Conservation (phyloP, 2,329 filamentous ascomycete genomes). For the Alternaria sp. region DNA sequence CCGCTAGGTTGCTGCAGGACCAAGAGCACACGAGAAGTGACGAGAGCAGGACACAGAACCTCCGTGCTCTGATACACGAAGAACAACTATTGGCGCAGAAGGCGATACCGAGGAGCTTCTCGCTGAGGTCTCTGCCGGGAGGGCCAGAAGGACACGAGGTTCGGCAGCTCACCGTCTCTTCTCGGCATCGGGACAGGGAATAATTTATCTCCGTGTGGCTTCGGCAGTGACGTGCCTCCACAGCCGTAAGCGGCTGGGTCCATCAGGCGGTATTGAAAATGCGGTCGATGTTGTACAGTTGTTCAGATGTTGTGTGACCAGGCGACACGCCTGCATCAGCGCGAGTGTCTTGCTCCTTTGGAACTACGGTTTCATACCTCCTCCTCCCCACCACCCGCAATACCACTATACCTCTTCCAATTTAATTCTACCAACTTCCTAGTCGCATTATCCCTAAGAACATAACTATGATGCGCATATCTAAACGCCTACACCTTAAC, state of each 20-base stretch:
- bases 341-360: not conserved
- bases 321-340: conserved; percentile 13
- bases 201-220: conserved; percentile 21
- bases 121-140: conserved; percentile 19
- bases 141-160: conserved; percentile 21
- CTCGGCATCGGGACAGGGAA: conserved; percentile 18
- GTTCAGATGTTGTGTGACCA: conserved; percentile 3
- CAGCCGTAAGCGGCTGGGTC: conserved; percentile 7
- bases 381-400: too few relatives aligned
- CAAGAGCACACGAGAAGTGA: conserved; percentile 21
- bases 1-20: conserved; percentile 31
- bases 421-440: too few relatives aligned
- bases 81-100: conserved; percentile 4
- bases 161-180: conserved; percentile 31
- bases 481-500: too few relatives aligned
- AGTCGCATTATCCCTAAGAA: too few relatives aligned
- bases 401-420: too few relatives aligned
- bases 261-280: conserved; percentile 4
- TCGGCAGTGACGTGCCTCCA: conserved; percentile 19
- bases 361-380: too few relatives aligned
- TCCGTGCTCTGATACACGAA: conserved; percentile 10
- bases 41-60: conserved; percentile 17
- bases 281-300: conserved; percentile 11
- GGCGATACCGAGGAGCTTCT: not conserved
- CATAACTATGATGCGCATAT: too few relatives aligned